Base-by-base conservation (phyloP, 768 basidiomycete genomes). In the Galerina sulciceps region DNA sequence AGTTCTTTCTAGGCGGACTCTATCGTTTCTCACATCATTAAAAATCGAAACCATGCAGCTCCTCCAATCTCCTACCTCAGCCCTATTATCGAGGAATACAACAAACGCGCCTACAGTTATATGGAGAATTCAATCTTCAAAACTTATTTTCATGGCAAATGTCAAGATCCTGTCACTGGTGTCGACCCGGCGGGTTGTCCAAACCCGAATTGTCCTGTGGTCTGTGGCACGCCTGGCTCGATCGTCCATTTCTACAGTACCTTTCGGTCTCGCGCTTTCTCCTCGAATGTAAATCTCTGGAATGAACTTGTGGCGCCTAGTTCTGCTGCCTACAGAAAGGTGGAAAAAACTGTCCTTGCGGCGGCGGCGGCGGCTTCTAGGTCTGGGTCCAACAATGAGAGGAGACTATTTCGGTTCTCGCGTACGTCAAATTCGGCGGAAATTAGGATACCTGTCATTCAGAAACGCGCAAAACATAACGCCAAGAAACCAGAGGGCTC, bases 161-260 rank as follows among this genome's bases (percentile, higher is more conserved):
- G 90, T 65, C 81, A 82, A 67, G 63, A 76, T 20, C 64, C 65
- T 26, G 41, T 26, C 6, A 75, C 82, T 43, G 83, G 84, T 41
- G 72, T 78, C 55, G 82, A 88, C 40, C 90, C 90, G 14, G 52
- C 73, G 1, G 90, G 91, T 20, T 92, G 91, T 64, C 90, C 90
- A 9, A 89, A 91, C 63, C 89, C 90, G 36, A 85, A 91, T 66
- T 93, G 90, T 68, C 84, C 88, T 18, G 82, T 90, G 55, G 83
- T 91, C 34, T 92, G 90, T 61, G 90, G 91, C 66, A 92, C 90
- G 5, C 89, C 91, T n/a, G 90, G 90, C 10, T 91, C 90, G 2
- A 72, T 93, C 63, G 81, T 88, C 10, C 89, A 91, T 72, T 89
- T 85, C 73, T 91, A 79, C 71, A 49, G 74, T 8, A 76, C 64